Percentiles rank a stretch among this genome's conserved stretches.
Conservation (phyloP, 1,284 basidiomycete genomes). For the Apiotrichum sp. region DNA sequence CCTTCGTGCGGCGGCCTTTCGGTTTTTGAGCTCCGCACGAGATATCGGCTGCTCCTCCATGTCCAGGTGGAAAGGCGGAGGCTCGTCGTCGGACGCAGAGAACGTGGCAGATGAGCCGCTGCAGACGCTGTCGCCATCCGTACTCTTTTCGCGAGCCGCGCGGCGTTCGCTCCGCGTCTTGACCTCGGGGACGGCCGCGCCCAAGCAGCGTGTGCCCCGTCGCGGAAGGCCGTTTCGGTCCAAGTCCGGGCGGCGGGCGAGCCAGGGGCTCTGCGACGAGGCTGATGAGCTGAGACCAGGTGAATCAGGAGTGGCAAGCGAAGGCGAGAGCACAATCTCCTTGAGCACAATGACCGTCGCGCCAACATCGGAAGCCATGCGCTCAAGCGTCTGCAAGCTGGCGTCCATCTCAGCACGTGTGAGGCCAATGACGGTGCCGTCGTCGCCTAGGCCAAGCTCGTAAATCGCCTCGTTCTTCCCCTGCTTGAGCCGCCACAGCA, state of each 20-base stretch:
- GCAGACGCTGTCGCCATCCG: conserved; percentile 1
- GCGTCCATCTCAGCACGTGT: conserved; percentile 66
- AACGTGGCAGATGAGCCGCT: not conserved
- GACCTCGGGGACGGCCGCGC: conserved; percentile 4
- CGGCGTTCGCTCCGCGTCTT: conserved; percentile 4
- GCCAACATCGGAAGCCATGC: conserved; percentile 87
- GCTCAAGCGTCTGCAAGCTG: conserved; percentile 73
- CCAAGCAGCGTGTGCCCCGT: conserved; percentile 18
- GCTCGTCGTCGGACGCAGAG: conserved; percentile 18
- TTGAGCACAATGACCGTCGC: conserved; percentile 81
- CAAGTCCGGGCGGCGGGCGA: conserved; percentile 26
- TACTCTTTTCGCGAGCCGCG: not conserved
- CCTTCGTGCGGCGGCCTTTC: conserved; percentile 24
- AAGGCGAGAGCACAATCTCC: conserved; percentile 55
- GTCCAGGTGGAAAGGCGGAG: conserved; percentile 26
- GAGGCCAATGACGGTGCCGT: conserved; percentile 76
- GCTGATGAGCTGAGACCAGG: not conserved
- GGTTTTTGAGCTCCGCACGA: conserved; percentile 26
- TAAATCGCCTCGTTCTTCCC: conserved; percentile 88
- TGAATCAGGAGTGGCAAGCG: not conserved
- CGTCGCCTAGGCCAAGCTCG: conserved; percentile 79
- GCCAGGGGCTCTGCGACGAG: conserved; percentile 1
- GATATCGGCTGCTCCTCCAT: conserved; percentile 10
- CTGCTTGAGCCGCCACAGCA: conserved; percentile 89
- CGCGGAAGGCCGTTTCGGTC: conserved; percentile 26